Conservation (phyloP, 805 yeast species). For the Yamadazyma philogaea region DNA sequence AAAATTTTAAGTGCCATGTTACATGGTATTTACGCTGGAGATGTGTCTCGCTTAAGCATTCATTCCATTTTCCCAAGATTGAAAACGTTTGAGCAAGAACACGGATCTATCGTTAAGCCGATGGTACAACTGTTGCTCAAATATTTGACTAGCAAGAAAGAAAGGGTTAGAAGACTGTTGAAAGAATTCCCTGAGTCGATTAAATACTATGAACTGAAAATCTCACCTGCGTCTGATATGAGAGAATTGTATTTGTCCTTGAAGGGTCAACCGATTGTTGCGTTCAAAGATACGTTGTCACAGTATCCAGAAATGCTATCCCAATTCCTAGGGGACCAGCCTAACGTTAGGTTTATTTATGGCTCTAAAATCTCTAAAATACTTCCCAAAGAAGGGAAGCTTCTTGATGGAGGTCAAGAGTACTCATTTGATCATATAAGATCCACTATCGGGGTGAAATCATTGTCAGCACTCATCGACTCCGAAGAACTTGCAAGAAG, state of each 20-base stretch:
- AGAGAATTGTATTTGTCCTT: constrained; percentile 32
- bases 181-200: constrained; percentile 19
- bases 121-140: constrained; percentile 32
- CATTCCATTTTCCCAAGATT: constrained; percentile 55
- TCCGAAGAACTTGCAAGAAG: constrained; percentile 16
- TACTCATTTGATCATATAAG: constrained; percentile 53
- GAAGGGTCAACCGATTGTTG: constrained; percentile 59
- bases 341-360: constrained; percentile 42
- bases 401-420: constrained; percentile 16
- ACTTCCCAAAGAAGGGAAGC: constrained; percentile 16
- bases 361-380: constrained; percentile 23
- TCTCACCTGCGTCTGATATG: constrained; percentile 43
- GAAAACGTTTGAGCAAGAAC: constrained; percentile 53
- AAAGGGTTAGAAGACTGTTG: background rate
- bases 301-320: constrained; percentile 46
- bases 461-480: constrained; percentile 28
- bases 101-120: constrained; percentile 57
- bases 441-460: constrained; percentile 51
- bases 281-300: constrained; percentile 55
- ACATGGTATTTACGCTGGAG: constrained; percentile 87
- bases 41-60: constrained; percentile 62
- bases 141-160: constrained; percentile 11
- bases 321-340: constrained; percentile 29
- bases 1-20: constrained; percentile 76
- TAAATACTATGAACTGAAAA: constrained; percentile 33